Conservation (phyloP, 208 protist species). For the Acanthamoeba healyi region DNA sequence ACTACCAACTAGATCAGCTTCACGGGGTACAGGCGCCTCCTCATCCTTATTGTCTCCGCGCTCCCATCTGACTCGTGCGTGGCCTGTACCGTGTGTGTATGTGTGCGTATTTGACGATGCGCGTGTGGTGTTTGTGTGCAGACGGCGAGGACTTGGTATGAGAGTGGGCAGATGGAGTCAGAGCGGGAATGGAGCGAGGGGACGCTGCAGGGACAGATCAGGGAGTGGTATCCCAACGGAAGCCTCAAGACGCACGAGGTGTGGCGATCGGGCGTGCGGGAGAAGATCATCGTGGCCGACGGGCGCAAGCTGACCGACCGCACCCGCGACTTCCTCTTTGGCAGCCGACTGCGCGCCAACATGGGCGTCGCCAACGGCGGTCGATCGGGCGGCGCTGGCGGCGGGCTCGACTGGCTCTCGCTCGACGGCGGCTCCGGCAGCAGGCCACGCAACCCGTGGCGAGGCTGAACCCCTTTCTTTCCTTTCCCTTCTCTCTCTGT, state of each 20-base stretch:
- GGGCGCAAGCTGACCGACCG: constrained; percentile 28
- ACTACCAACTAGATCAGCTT: background rate
- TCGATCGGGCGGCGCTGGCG: background rate
- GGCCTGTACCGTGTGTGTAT: background rate
- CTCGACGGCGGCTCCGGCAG: background rate
- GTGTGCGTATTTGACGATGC: background rate
- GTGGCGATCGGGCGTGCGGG: constrained; percentile 12
- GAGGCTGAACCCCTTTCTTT: background rate
- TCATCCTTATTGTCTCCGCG: no score
- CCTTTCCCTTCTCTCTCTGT: no score
- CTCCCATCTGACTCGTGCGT: background rate
- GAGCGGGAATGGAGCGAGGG: constrained; percentile 50
- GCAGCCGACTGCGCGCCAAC: background rate
- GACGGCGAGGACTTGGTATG: constrained; percentile 17
- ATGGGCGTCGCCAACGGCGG: background rate
- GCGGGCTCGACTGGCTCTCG: background rate
- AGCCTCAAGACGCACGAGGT: constrained; percentile 26
- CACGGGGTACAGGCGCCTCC: background rate
- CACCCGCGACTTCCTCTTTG: constrained; percentile 7
- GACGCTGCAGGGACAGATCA: background rate
- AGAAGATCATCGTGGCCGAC: constrained; percentile 26
- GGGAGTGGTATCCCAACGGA: constrained; percentile 33
- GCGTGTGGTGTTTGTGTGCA: background rate
- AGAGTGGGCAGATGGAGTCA: constrained; percentile 39
- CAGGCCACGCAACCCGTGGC: background rate